These are phyloP conservation scores for Penicillium sp. DNA, from an alignment of 2,329 filamentous ascomycete genomes.

Conservation along the genomic window DNA sequence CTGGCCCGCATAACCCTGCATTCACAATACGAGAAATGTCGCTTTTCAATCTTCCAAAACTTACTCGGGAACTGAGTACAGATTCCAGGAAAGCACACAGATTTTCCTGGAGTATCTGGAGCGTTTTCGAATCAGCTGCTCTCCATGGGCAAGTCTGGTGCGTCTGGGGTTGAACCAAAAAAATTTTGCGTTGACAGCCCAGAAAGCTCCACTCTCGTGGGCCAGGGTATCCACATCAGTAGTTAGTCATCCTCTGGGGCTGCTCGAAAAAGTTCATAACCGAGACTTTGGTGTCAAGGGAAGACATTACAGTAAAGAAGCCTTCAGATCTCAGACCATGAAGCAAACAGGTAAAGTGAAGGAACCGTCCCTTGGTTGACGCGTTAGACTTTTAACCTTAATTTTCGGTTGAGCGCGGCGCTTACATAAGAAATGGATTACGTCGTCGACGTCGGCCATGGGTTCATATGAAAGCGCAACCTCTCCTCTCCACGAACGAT, in stretches of 20 bases:
- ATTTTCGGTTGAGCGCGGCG: neutral
- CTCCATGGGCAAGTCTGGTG: neutral
- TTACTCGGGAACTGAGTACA: neutral
- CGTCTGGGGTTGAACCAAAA: neutral
- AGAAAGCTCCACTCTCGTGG: neutral
- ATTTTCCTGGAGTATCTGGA: neutral
- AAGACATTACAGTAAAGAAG: neutral
- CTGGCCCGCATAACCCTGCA: neutral
- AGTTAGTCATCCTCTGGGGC: neutral
- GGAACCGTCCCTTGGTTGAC: neutral
- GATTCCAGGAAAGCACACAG: neutral
- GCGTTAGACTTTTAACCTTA: constrained; percentile 2
- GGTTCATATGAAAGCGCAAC: neutral
- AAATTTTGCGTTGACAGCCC: neutral
- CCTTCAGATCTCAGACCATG: neutral
- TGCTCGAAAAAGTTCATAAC: neutral
- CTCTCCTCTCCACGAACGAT: neutral
- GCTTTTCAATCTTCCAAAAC: neutral
- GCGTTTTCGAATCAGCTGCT: neutral
- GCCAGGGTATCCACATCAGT: neutral
- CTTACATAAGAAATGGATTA: constrained; percentile 15
- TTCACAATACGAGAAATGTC: neutral
- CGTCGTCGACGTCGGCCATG: constrained; percentile 4
- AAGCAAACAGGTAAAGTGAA: neutral
- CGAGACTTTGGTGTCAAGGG: neutral